A percentile compares a stretch with the other conserved stretches of the same genome.
Conservation (phyloP, 345 rosid genomes). For the Jatropha curcas region DNA sequence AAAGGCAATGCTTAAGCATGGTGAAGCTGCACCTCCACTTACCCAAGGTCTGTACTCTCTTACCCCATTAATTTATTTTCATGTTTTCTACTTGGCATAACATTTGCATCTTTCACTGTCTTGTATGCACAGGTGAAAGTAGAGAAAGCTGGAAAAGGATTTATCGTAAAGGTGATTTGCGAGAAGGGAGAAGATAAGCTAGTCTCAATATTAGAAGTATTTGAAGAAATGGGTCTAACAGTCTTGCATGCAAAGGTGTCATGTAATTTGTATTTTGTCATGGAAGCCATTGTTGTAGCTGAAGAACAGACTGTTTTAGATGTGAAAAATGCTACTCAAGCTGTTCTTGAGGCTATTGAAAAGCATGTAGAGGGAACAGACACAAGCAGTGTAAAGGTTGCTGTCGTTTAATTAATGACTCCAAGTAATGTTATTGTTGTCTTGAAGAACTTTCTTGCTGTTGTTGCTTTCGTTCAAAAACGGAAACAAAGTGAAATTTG, state of each 20-base stretch:
- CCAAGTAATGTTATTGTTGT: background rate
- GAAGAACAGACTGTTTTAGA: conserved; percentile 34
- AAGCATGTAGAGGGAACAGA: conserved; percentile 10
- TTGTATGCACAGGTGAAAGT: conserved; percentile 47
- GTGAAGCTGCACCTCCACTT: conserved; percentile 31
- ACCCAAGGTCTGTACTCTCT: conserved; percentile 45
- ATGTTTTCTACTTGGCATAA: background rate
- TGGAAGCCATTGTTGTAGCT: conserved; percentile 72
- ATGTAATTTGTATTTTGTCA: conserved; percentile 42
- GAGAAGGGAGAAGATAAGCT: conserved; percentile 48
- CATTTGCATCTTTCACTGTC: too few relatives aligned
- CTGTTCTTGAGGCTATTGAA: conserved; percentile 49
- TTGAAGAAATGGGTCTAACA: conserved; percentile 63
- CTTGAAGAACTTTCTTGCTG: background rate
- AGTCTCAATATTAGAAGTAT: conserved; percentile 60
- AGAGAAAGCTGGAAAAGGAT: conserved; percentile 52
- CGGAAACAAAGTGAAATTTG: background rate
- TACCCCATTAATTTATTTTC: background rate
- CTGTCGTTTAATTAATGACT: background rate
- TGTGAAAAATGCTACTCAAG: conserved; percentile 40
- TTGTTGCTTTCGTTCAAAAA: background rate
- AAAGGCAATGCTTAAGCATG: conserved; percentile 34
- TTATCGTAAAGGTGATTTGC: conserved; percentile 45
- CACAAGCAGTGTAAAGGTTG: conserved; percentile 6
- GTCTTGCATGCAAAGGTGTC: conserved; percentile 62